Base-by-base conservation (phyloP, 805 yeast genomes). In the Wickerhamiella vanderwaltii region DNA sequence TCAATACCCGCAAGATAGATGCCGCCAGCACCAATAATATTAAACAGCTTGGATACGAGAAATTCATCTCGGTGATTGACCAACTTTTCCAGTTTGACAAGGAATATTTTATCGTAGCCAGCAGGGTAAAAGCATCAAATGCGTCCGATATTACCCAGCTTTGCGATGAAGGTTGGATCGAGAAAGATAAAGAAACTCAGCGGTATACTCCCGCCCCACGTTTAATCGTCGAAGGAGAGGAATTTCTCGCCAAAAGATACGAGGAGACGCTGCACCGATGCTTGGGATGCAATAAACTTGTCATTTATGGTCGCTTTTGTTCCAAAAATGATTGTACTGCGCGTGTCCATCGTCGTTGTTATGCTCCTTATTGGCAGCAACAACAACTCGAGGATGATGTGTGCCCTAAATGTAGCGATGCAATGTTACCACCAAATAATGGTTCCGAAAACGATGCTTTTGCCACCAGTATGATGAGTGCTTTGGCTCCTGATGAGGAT, bases 291-390 rank as follows among this genome's bases (percentile, higher is more conserved):
- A n/a, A 30, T 5, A 15, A 23, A 6, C 23, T 12, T 18, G 29
- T 29, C 22, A 23, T 38, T 9, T 38, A 23, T 23, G 41, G 41
- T 19, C 22, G 26, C 25, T 38, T 38, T 38, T 38, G 41, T 18
- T 7, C 33, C 3, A 23, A 15, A 7, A 11, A 16, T 6, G 30
- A 22, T 28, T 38, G 41, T 18, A 5, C 7, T 5, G 32, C 22
- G 13, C 9, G 35, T 3, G 25, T 30, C 28, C 41, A 38, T 17
- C 41, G 41, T 7, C 35, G 35, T 13, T 38, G 41, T 24, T 17
- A 30, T 15, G 24, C 12, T 3, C 35, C 41, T 12, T 38, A 30
- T 13, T 28, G 22, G 4, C 34, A 37, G 15, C 16, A 20, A 24
- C 25, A 28, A 17, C 5, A 15, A 3, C 29, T 29, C 16, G 33